Conservation (phyloP, 768 basidiomycete genomes). For the Mycena indigotica region DNA sequence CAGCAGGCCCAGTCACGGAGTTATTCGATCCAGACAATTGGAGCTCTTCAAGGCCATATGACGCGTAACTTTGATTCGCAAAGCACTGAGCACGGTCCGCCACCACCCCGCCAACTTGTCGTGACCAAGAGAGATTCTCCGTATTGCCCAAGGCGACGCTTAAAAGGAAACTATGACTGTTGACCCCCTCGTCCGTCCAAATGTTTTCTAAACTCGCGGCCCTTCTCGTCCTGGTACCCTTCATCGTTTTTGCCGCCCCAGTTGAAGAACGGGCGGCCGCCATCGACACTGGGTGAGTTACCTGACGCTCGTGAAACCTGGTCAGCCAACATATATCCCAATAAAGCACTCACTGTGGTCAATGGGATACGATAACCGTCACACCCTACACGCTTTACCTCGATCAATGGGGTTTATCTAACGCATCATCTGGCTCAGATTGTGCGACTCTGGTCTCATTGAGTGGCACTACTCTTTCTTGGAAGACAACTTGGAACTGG, state of each 20-base stretch:
- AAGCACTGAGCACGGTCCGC: neutral
- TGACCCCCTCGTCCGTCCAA: neutral
- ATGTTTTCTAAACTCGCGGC: slow-evolving; percentile 5
- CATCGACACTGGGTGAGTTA: slow-evolving; percentile 9
- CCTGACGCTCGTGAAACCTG: neutral
- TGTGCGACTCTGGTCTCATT: slow-evolving; percentile 40
- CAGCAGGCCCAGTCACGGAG: neutral
- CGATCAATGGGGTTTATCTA: slow-evolving; percentile 17
- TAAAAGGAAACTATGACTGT: neutral
- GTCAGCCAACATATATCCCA: neutral
- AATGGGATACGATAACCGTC: neutral
- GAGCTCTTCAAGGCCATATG: neutral
- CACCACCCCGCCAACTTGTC: neutral
- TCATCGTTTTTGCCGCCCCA: slow-evolving; percentile 4
- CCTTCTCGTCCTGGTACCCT: slow-evolving; percentile 11
- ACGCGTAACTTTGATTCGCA: no score
- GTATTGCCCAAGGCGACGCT: neutral
- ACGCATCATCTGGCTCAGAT: slow-evolving; percentile 40
- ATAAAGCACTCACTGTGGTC: slow-evolving; percentile 16
- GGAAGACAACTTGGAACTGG: slow-evolving; percentile 48
- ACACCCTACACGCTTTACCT: slow-evolving; percentile 13
- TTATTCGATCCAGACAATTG: neutral
- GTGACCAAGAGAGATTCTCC: neutral
- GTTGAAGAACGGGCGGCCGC: slow-evolving; percentile 3
- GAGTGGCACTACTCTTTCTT: slow-evolving; percentile 33